Base-by-base conservation (phyloP, 2,329 filamentous ascomycete species). In the Scedosporium dehoogii region DNA sequence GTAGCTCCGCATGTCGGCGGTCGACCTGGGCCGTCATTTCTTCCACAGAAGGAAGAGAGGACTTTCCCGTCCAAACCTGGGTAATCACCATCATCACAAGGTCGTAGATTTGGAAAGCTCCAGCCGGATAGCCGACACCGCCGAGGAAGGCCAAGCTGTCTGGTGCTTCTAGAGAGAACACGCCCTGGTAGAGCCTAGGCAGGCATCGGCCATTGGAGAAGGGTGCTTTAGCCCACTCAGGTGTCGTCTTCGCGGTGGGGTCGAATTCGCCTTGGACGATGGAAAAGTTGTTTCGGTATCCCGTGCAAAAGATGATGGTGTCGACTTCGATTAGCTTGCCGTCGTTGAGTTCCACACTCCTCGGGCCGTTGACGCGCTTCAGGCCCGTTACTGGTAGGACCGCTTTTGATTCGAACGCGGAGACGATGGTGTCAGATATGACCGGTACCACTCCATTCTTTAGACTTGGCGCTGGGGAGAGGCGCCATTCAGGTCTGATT, bases 121-220 rank as follows among this genome's bases (percentile, higher is more conserved):
- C 69, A 53, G 74, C 68, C 63, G 71, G 68, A 42, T 74, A 71
- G 6, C 71, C 70, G 5, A 71, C 68, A 59, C 73, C 73, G 63
- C 75, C 74, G 60, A 78, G 67, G 60, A 79, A 74, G 0, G 76
- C 80, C 5, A 81, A 70, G 6, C 75, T 77, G 9, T 78, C 70
- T 2, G 78, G 75, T 25, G 76, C 68, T 27, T 73, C 67, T 0
- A 77, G 70, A 1, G 78, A 77, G 64, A 81, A 78, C 3, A 80
- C 66, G 65, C 79, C 79, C 51, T 75, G 73, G 61, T 76, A 80
- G 1, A 80, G 68, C 0, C 73, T 66, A 3, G 74, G 70, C 0
- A 77, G 70, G 0, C 70, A 65, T 9, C 68, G 69, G 63, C 70
- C 48, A 46, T 64, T n/a, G 57, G 66, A 29, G 62, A 67, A 42